These are phyloP conservation scores for Collariella sp. DNA, from an alignment of 495 filamentous ascomycete species.

Conservation along the genomic window DNA sequence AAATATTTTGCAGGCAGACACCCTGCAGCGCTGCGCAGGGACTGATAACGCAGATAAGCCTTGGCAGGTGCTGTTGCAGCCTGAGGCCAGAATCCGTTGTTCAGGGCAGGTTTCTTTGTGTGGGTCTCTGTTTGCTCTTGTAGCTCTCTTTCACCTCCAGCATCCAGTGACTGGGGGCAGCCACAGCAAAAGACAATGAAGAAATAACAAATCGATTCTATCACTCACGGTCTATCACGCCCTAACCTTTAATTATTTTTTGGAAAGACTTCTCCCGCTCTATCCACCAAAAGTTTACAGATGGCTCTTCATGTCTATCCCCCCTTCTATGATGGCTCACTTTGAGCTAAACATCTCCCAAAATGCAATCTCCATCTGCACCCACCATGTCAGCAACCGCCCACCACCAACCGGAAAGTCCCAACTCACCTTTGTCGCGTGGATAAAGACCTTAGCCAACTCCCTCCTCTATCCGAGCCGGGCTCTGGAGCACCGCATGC, in stretches of 20 bases:
- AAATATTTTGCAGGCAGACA: slow-evolving; percentile 11
- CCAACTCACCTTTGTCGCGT: slow-evolving; percentile 61
- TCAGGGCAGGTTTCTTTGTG: too few species aligned
- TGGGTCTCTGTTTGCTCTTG: too few species aligned
- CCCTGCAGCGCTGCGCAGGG: not conserved
- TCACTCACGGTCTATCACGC: too few species aligned
- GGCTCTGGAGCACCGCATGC: slow-evolving; percentile 60
- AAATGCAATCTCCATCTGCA: slow-evolving; percentile 75
- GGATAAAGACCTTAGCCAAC: slow-evolving; percentile 71
- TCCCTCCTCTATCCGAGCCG: slow-evolving; percentile 69
- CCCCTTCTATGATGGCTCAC: not conserved
- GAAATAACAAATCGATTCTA: too few species aligned
- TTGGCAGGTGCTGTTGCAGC: not conserved
- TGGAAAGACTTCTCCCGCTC: too few species aligned
- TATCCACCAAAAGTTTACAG: too few species aligned
- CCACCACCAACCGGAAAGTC: not conserved
- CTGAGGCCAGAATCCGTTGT: slow-evolving; percentile 3
- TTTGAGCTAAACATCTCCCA: slow-evolving; percentile 63
- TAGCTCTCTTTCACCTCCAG: too few species aligned
- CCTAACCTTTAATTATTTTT: too few species aligned
- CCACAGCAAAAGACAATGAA: too few species aligned
- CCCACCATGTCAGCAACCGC: slow-evolving; percentile 16
- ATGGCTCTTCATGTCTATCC: not conserved
- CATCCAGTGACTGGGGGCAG: too few species aligned
- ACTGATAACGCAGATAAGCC: slow-evolving; percentile 4